These are phyloP conservation scores for Nectriaceae sp. DNA, from an alignment of 2,329 filamentous ascomycete species.

Conservation along the genomic window DNA sequence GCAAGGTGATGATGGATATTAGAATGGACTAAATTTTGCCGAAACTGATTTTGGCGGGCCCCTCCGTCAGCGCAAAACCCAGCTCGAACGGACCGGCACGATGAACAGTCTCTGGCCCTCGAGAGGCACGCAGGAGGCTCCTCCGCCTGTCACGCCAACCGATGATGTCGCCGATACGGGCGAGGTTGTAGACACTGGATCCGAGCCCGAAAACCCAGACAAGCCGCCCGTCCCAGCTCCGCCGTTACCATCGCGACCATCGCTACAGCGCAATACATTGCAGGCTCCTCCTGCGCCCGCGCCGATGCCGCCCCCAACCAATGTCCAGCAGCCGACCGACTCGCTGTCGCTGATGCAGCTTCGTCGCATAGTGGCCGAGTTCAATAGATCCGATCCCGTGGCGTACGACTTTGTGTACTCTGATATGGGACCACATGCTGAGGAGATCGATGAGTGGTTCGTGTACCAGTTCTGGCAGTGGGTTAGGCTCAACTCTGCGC, in stretches of 20 bases:
- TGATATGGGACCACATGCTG: slow-evolving; percentile 72
- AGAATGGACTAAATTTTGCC: background rate
- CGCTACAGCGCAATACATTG: slow-evolving; percentile 32
- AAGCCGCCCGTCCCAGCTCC: slow-evolving; percentile 37
- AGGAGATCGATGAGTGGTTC: slow-evolving; percentile 98
- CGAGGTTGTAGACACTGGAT: slow-evolving; percentile 33
- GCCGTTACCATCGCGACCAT: slow-evolving; percentile 24
- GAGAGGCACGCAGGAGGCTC: slow-evolving; percentile 36
- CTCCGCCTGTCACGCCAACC: slow-evolving; percentile 28
- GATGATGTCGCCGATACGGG: slow-evolving; percentile 46
- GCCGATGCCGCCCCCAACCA: slow-evolving; percentile 29
- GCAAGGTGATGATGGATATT: background rate
- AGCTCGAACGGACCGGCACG: slow-evolving; percentile 23
- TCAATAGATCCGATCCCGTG: slow-evolving; percentile 67
- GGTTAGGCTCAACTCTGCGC: slow-evolving; percentile 73
- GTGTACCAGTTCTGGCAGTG: slow-evolving; percentile 87
- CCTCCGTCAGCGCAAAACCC: background rate
- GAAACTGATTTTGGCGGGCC: background rate
- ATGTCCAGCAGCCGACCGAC: slow-evolving; percentile 51
- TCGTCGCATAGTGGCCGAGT: slow-evolving; percentile 71
- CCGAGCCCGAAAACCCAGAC: slow-evolving; percentile 38
- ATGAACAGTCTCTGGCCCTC: slow-evolving; percentile 51
- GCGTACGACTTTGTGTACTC: slow-evolving; percentile 86
- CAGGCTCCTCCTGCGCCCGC: slow-evolving; percentile 22
- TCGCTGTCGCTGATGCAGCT: slow-evolving; percentile 77